Evolutionary conservation across 2,329 filamentous ascomycete species (phyloP).

Genomic region (Trichoderma guizhouense): DNA sequence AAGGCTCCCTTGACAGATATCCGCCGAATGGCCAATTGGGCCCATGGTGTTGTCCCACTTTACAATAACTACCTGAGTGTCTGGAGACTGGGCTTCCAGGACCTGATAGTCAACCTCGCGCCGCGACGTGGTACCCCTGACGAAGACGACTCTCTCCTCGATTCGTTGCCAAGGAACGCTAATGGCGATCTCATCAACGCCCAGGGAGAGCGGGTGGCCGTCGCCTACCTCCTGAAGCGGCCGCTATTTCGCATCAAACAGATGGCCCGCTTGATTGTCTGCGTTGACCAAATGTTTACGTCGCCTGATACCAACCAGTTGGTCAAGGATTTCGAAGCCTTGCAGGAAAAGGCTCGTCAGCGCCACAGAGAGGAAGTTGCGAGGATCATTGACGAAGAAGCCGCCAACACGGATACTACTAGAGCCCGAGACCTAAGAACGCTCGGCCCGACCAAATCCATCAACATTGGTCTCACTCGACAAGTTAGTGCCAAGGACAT

Average conservation of each 20-base stretch:
- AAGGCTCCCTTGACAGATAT: conserved; percentile 73
- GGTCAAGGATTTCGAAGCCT: conserved; percentile 57
- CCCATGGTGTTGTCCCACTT: conserved; percentile 69
- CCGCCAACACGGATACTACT: conserved; percentile 75
- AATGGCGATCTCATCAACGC: conserved; percentile 66
- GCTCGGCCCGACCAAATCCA: conserved; percentile 65
- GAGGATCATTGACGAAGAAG: conserved; percentile 77
- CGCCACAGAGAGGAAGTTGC: conserved; percentile 63
- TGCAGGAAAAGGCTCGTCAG: conserved; percentile 74
- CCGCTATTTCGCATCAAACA: conserved; percentile 86
- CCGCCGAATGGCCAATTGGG: conserved; percentile 74
- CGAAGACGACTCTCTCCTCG: conserved; percentile 58
- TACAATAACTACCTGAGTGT: conserved; percentile 83
- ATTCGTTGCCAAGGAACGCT: conserved; percentile 58
- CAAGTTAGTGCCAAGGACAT: conserved; percentile 87
- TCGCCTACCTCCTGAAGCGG: conserved; percentile 86
- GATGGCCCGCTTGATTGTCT: conserved; percentile 77
- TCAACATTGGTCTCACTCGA: conserved; percentile 70
- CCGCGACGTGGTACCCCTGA: conserved; percentile 55
- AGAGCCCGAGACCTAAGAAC: conserved; percentile 76
- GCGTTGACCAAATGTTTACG: conserved; percentile 54
- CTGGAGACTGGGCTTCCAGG: conserved; percentile 92
- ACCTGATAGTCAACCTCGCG: conserved; percentile 88
- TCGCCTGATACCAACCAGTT: conserved; percentile 45
- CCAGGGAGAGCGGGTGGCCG: conserved; percentile 86